Evolutionary conservation across 139 green algal species (phyloP).

Genomic region (Ettlia oleoabundans): DNA sequence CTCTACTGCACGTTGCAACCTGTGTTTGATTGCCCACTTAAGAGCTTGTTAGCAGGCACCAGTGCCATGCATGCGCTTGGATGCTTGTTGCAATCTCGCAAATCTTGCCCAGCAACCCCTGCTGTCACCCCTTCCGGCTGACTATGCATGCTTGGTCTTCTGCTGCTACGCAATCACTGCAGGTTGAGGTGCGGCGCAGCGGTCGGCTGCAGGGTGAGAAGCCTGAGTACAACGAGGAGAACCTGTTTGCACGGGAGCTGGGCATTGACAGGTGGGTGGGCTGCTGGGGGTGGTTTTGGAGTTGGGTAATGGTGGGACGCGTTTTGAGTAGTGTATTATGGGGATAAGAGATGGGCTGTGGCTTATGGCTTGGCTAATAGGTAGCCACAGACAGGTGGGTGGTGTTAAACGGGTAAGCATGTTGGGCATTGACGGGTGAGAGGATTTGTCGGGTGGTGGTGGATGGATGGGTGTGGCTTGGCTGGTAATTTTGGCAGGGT

Average conservation of each 20-base stretch:
- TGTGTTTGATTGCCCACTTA: not conserved
- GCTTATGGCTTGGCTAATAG: no score
- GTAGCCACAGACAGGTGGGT: no score
- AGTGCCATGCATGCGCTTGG: no score
- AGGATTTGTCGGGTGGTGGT: no score
- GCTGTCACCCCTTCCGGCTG: not conserved
- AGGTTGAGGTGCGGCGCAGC: conserved; percentile 35
- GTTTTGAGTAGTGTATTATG: not conserved
- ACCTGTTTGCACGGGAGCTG: conserved; percentile 24
- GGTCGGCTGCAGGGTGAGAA: conserved; percentile 19
- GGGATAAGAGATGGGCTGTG: no score
- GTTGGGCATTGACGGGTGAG: no score
- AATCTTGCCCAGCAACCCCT: not conserved
- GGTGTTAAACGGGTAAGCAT: no score
- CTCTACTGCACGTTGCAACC: conserved; percentile 11
- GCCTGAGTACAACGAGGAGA: conserved; percentile 32
- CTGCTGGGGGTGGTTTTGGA: not conserved
- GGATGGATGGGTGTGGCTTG: no score
- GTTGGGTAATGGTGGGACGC: not conserved
- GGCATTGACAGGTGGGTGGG: conserved; percentile 36
- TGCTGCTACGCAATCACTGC: not conserved
- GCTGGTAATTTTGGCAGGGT: no score
- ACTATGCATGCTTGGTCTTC: no score
- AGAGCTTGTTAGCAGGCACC: not conserved
- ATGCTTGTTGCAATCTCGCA: no score